phyloP scores from a whole-genome alignment of 768 basidiomycete genomes.

The Russula virescens region DNA sequence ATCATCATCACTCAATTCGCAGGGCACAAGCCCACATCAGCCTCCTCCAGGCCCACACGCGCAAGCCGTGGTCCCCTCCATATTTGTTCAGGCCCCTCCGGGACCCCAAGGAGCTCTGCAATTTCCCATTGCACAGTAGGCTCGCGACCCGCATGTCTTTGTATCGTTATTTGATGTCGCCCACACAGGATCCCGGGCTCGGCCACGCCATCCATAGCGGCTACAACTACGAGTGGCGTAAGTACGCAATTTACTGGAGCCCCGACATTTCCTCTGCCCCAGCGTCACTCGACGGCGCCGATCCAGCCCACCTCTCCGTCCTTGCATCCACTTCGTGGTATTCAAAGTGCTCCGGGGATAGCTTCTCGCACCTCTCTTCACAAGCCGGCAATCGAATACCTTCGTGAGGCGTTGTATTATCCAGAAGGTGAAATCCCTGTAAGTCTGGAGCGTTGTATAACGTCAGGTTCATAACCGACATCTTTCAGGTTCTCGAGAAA shows the following conservation, averaged over 20 bases:
- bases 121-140: neutral
- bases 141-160: neutral
- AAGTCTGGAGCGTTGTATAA: neutral
- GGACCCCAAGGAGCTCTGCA: neutral
- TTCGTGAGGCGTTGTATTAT: neutral
- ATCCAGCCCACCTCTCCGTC: neutral
- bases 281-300: neutral
- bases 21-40: neutral
- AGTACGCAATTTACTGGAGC: neutral
- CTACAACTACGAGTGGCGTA: neutral
- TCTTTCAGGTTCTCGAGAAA: neutral
- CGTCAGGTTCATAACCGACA: neutral
- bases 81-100: neutral
- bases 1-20: neutral
- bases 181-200: neutral
- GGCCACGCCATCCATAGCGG: neutral
- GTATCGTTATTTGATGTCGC: neutral
- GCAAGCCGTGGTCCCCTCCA: neutral
- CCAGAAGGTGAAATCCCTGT: conserved; percentile 4
- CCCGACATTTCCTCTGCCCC: neutral
- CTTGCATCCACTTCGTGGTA: neutral
- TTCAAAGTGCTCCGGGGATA: neutral
- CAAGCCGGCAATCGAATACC: neutral
- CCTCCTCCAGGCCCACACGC: neutral
- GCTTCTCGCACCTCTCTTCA: neutral